These are phyloP conservation scores for Yarrowia yakushimensis DNA, from an alignment of 805 yeast genomes.

Conservation along the genomic window DNA sequence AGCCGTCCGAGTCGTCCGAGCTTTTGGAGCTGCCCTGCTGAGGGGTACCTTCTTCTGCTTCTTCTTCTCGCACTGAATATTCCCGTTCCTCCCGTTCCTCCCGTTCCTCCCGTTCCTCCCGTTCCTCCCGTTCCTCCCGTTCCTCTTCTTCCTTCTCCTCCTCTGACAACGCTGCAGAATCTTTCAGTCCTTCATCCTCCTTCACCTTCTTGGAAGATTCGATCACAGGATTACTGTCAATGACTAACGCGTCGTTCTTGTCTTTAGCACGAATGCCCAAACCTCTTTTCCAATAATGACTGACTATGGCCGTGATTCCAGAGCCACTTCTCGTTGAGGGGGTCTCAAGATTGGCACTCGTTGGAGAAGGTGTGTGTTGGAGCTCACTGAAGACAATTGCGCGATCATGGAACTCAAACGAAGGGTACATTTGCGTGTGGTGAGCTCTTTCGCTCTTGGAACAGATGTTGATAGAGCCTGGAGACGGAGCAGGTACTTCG, in stretches of 20 bases:
- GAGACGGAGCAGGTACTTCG: neutral
- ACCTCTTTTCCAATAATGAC: neutral
- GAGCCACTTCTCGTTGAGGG: neutral
- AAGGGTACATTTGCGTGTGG: neutral
- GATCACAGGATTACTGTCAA: neutral
- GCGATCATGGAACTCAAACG: neutral
- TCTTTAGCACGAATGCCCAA: neutral
- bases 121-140: no score
- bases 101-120: no score
- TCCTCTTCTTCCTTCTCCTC: neutral
- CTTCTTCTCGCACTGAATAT: no score
- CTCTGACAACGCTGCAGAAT: neutral
- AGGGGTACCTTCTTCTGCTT: no score
- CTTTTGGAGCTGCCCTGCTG: no score
- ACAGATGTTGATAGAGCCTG: neutral
- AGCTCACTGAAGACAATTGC: neutral
- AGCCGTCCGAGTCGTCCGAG: neutral
- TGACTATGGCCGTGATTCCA: neutral
- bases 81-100: no score
- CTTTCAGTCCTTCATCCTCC: neutral
- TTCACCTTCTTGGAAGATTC: neutral
- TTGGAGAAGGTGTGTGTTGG: neutral
- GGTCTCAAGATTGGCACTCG: neutral
- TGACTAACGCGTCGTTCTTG: neutral
- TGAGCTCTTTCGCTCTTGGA: neutral